Evolutionary conservation across 2,329 filamentous ascomycete genomes (phyloP).

Genomic region (Calonectria montana): DNA sequence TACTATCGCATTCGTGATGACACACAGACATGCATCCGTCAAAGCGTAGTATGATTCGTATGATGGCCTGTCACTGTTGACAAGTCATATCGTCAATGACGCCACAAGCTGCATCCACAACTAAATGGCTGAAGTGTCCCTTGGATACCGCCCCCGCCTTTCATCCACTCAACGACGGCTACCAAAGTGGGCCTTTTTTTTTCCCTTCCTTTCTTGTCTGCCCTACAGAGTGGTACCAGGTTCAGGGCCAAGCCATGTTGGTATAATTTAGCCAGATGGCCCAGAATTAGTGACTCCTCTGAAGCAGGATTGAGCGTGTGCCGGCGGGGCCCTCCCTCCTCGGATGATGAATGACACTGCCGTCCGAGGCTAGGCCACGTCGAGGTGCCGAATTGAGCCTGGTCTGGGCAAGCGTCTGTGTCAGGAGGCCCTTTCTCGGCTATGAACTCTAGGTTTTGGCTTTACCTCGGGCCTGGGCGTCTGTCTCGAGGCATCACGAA

Average conservation of each 20-base stretch:
- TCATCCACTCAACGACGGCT: neutral
- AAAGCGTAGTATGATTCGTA: neutral
- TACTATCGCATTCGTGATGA: neutral
- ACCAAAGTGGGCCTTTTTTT: neutral
- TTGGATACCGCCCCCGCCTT: slow-evolving; percentile 1
- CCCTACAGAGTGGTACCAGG: neutral
- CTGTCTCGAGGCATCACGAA: neutral
- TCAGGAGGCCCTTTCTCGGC: neutral
- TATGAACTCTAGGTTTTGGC: neutral
- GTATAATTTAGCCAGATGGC: neutral
- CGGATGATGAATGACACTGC: neutral
- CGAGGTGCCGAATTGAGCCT: neutral
- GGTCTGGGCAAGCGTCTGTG: neutral
- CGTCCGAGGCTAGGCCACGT: neutral
- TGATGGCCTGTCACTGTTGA: neutral
- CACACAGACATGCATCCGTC: neutral
- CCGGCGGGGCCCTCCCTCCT: neutral
- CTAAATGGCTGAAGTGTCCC: neutral
- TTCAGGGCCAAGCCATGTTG: neutral
- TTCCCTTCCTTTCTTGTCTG: neutral
- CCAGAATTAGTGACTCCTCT: neutral
- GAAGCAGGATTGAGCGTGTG: neutral
- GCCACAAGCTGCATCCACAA: neutral
- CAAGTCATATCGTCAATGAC: neutral
- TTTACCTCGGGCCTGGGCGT: neutral